Conservation (phyloP, 768 basidiomycete species). For the Leccinum barrowsii region DNA sequence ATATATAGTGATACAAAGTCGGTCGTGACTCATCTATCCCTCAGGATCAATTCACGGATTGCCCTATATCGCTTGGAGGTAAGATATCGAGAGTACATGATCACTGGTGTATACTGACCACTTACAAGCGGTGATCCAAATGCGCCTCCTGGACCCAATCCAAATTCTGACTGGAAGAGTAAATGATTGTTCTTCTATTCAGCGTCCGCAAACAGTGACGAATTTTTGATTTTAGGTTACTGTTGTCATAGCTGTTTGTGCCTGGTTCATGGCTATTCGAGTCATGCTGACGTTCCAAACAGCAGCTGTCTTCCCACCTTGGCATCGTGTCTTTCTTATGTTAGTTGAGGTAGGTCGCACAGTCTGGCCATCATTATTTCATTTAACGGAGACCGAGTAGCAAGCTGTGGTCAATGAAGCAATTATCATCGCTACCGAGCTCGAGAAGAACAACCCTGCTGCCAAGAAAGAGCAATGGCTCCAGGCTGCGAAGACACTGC, state of each 20-base stretch:
- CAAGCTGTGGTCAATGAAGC: constrained; percentile 17
- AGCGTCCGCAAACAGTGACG: neutral
- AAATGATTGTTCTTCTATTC: neutral
- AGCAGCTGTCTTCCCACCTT: constrained; percentile 22
- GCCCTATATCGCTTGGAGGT: constrained; percentile 14
- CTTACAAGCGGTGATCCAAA: constrained; percentile 16
- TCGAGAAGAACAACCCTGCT: neutral
- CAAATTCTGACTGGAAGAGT: constrained; percentile 8
- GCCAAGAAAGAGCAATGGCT: constrained; percentile 10
- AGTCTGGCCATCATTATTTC: too few species aligned
- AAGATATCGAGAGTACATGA: neutral
- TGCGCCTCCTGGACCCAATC: constrained; percentile 1
- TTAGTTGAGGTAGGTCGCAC: constrained; percentile 9
- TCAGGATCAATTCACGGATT: constrained; percentile 18
- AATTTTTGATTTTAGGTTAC: constrained; percentile 9
- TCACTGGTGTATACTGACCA: neutral
- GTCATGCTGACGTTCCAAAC: neutral
- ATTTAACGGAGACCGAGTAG: neutral
- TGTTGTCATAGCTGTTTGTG: constrained; percentile 18
- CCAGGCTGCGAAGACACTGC: constrained; percentile 9
- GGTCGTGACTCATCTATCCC: neutral
- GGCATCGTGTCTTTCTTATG: constrained; percentile 16
- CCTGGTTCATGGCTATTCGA: neutral
- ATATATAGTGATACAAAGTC: neutral
- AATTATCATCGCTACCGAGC: constrained; percentile 7